Evolutionary conservation across 805 yeast genomes (phyloP).

Genomic region (Lipomyces kockii): DNA sequence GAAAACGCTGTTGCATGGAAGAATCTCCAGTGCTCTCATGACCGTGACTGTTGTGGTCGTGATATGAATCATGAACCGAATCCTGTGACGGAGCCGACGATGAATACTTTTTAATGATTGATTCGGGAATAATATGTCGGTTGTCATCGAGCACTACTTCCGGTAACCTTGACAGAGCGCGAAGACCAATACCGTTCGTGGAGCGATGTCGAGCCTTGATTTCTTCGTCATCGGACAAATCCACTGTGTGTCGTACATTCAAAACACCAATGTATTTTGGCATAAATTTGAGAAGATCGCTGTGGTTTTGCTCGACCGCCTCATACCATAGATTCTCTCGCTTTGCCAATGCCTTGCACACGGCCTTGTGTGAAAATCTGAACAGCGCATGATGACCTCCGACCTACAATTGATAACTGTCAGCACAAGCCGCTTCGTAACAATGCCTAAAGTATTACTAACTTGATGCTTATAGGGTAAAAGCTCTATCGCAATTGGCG

Average conservation of each 20-base stretch:
- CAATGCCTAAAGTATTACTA: not conserved
- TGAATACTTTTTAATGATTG: constrained; percentile 69
- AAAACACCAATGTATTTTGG: constrained; percentile 93
- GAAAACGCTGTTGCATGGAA: constrained; percentile 8
- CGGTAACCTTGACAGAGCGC: constrained; percentile 49
- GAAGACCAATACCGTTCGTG: constrained; percentile 40
- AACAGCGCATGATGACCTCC: constrained; percentile 99
- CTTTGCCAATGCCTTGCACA: constrained; percentile 89
- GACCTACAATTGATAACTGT: constrained; percentile 42
- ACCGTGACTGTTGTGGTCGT: not conserved
- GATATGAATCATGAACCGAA: constrained; percentile 33
- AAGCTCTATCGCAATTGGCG: constrained; percentile 75
- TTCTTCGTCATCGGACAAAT: constrained; percentile 42
- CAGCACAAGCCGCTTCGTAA: not conserved
- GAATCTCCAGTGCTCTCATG: not conserved
- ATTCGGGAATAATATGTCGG: constrained; percentile 86
- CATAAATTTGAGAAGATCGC: constrained; percentile 80
- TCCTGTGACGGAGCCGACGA: constrained; percentile 47
- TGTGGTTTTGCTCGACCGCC: constrained; percentile 76
- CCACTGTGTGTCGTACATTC: constrained; percentile 75
- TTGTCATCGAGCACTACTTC: constrained; percentile 93
- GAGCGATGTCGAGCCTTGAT: not conserved
- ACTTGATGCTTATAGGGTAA: constrained; percentile 89
- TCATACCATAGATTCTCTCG: constrained; percentile 94
- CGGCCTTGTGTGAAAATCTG: constrained; percentile 86